Evolutionary conservation across 2,329 filamentous ascomycete genomes (phyloP).

Genomic region (Sporothrix variecibatus): DNA sequence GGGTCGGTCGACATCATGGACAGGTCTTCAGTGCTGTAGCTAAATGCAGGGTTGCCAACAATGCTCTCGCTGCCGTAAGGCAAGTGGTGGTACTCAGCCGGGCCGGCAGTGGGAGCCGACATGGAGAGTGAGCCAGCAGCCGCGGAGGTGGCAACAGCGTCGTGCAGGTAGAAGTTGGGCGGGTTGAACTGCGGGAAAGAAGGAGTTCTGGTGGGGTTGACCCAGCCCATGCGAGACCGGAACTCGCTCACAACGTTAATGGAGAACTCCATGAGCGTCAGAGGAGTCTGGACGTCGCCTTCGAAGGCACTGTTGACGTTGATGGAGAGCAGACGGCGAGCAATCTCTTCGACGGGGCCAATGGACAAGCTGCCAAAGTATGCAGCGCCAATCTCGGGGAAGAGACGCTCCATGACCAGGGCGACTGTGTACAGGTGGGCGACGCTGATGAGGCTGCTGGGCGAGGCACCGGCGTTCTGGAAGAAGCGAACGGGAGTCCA

Average conservation of each 20-base stretch:
- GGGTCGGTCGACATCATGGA: conserved; percentile 54
- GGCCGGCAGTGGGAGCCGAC: conserved; percentile 40
- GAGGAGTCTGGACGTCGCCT: conserved; percentile 60
- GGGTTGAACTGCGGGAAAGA: conserved; percentile 63
- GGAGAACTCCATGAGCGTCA: conserved; percentile 71
- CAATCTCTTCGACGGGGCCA: conserved; percentile 82
- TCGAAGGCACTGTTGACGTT: conserved; percentile 61
- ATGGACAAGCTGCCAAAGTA: conserved; percentile 84
- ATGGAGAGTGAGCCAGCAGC: conserved; percentile 43
- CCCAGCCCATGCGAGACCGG: conserved; percentile 68
- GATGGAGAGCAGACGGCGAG: conserved; percentile 70
- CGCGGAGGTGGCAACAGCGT: conserved; percentile 33
- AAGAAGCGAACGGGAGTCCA: conserved; percentile 89
- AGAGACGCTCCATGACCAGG: conserved; percentile 84
- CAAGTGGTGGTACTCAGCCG: conserved; percentile 44
- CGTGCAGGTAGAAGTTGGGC: conserved; percentile 55
- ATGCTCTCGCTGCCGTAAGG: conserved; percentile 47
- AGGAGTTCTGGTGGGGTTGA: conserved; percentile 58
- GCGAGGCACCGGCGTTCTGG: conserved; percentile 72
- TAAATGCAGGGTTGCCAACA: conserved; percentile 56
- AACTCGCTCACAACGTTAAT: conserved; percentile 70
- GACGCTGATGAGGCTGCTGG: conserved; percentile 78
- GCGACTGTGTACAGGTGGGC: conserved; percentile 91
- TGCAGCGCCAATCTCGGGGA: conserved; percentile 85
- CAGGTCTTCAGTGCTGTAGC: conserved; percentile 65